Base-by-base conservation (phyloP, 495 filamentous ascomycete genomes). In the Trichoderma parareesei region DNA sequence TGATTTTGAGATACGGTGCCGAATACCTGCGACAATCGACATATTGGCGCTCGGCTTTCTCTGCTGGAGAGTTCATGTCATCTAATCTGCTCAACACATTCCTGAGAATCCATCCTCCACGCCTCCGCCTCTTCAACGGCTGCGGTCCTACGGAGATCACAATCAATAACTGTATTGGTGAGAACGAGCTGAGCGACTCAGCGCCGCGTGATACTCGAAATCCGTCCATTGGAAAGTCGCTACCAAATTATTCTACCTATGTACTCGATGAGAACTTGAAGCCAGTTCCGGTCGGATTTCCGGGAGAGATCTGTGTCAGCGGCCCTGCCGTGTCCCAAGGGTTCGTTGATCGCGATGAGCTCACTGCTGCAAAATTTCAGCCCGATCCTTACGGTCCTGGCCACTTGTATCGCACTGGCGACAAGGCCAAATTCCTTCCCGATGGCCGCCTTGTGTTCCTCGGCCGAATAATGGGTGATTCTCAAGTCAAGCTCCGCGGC, bases 401-500 rank as follows among this genome's bases (percentile, higher is more conserved):
- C 3, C 35, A 38, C 2, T 27, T 78, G 49, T 78, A 79, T 60
- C 73, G 73, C 2, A 80, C 78, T 0, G 80, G 81, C 11, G 81
- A 84, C 63, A 59, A 44, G 0, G 81, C 73, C 2, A 64, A 63
- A 14, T 38, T 80, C 0, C 68, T 43, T 1, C 35, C 53, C 0
- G 76, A 81, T 65, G 81, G 81, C 1, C 9, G 68, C 0, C 27
- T 85, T 0, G 49, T 71, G 0, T 67, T 80, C 41, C 60, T 68
- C 0, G 70, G 74, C 1, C 78, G 82, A 0, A 69, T 82, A 0
- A 69, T 65, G 0, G 79, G 78, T 9, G 78, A 83, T 62, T 72
- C 63, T 10, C 78, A 79, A 57, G 71, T 77, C 38, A 78, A 79
- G 65, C 67, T 83, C 35, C 68, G 73, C 0, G 79, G 80, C 0